These are phyloP conservation scores for Phaeotremella skinneri DNA, from an alignment of 768 basidiomycete genomes.

Conservation along the genomic window DNA sequence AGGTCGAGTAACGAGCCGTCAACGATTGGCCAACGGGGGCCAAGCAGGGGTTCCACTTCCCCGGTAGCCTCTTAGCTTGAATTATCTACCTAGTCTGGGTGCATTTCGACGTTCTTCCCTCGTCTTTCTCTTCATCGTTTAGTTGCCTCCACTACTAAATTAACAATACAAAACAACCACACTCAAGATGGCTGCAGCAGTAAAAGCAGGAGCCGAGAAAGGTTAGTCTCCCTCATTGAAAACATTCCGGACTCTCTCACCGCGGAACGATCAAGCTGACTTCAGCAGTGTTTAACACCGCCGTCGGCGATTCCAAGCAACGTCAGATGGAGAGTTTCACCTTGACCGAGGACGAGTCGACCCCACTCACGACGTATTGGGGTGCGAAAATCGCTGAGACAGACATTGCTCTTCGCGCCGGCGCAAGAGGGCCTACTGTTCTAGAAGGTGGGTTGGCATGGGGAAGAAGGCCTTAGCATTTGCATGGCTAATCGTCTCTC, in stretches of 20 bases:
- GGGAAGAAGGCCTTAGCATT: neutral
- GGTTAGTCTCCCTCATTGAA: neutral
- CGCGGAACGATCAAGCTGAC: neutral
- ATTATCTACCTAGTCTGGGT: too few species aligned
- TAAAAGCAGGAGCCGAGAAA: too few species aligned
- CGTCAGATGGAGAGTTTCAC: conserved; percentile 45
- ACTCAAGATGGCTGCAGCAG: too few species aligned
- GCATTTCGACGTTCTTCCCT: too few species aligned
- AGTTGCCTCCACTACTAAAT: too few species aligned
- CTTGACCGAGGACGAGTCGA: conserved; percentile 25
- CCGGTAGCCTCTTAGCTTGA: too few species aligned
- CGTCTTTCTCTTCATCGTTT: too few species aligned
- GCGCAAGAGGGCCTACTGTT: conserved; percentile 63
- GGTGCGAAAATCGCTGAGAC: conserved; percentile 49
- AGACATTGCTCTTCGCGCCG: conserved; percentile 50
- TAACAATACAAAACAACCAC: too few species aligned
- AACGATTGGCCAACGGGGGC: too few species aligned
- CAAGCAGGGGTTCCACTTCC: too few species aligned
- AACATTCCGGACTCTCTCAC: neutral
- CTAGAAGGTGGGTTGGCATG: conserved; percentile 53
- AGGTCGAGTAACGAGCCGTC: too few species aligned
- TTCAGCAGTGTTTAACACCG: conserved; percentile 36
- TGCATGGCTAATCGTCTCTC: conserved; percentile 5
- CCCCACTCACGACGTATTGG: conserved; percentile 48
- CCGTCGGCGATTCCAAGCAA: conserved; percentile 49